phyloP scores from a whole-genome alignment of 2,329 filamentous ascomycete species.

The Calcarisporium arbuscula region DNA sequence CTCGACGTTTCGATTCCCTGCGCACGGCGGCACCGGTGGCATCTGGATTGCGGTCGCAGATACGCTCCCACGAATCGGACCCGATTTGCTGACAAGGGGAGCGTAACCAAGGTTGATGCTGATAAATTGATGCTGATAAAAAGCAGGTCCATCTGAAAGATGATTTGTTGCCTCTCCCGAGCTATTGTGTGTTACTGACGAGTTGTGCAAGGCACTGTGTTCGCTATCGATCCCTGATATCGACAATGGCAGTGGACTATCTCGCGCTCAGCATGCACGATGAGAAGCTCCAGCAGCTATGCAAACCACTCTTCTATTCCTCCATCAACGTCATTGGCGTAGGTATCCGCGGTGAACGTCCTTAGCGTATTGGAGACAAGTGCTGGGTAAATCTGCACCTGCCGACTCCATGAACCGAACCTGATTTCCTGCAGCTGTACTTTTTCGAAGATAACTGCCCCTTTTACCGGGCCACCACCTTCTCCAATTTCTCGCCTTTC shows the following conservation, averaged over 20 bases:
- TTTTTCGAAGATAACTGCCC: conserved; percentile 93
- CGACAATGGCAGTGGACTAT: neutral
- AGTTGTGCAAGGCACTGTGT: neutral
- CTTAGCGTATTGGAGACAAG: conserved; percentile 94
- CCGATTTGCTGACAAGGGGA: neutral
- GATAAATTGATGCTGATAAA: neutral
- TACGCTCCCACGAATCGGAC: conserved; percentile 35
- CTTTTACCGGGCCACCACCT: conserved; percentile 94
- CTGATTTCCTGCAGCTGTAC: conserved; percentile 54
- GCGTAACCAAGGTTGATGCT: neutral
- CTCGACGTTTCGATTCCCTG: conserved; percentile 89
- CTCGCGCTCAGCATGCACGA: conserved; percentile 2
- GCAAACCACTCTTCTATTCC: conserved; percentile 70
- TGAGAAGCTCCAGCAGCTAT: conserved; percentile 1
- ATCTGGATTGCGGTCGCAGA: conserved; percentile 93
- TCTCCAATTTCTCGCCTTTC: conserved; percentile 95
- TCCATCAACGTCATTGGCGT: conserved; percentile 95
- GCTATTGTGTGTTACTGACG: neutral
- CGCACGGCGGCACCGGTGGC: conserved; percentile 80
- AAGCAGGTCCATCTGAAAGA: neutral
- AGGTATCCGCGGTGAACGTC: conserved; percentile 81
- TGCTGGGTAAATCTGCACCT: conserved; percentile 65
- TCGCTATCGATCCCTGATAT: neutral
- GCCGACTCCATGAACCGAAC: neutral
- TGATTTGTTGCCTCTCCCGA: too few relatives aligned